Percentiles rank a stretch among this genome's conserved stretches.
Conservation (phyloP, 352 stramenopile species). For the Halophytophthora polymorphica region DNA sequence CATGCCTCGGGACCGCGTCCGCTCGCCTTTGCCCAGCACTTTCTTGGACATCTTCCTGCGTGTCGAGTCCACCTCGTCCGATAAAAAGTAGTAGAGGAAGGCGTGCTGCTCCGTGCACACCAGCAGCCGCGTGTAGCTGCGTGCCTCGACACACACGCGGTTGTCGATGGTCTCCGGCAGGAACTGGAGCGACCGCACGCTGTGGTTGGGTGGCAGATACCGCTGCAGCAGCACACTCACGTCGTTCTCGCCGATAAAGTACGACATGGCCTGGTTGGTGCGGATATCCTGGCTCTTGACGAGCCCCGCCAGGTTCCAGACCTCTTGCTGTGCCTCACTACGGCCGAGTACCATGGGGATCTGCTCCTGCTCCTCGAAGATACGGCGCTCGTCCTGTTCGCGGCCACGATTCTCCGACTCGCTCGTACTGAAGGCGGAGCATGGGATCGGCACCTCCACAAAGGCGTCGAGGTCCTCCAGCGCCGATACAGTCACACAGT, state of each 20-base stretch:
- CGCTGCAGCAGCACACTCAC: slow-evolving; percentile 70
- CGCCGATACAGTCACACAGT: slow-evolving; percentile 40
- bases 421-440: slow-evolving; percentile 51
- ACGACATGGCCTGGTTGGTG: slow-evolving; percentile 78
- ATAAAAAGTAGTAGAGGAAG: slow-evolving; percentile 85
- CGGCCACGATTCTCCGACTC: slow-evolving; percentile 35
- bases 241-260: slow-evolving; percentile 57
- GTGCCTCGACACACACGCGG: slow-evolving; percentile 62
- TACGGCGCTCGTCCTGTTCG: slow-evolving; percentile 46
- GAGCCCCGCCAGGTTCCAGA: slow-evolving; percentile 66
- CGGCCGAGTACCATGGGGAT: slow-evolving; percentile 57
- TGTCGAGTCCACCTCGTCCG: slow-evolving; percentile 60
- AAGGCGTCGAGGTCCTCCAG: slow-evolving; percentile 44
- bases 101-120: slow-evolving; percentile 59
- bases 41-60: slow-evolving; percentile 81
- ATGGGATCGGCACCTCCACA: slow-evolving; percentile 53
- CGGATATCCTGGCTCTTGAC: slow-evolving; percentile 75
- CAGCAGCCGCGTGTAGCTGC: slow-evolving; percentile 74
- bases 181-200: slow-evolving; percentile 65
- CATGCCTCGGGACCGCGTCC: slow-evolving; percentile 38
- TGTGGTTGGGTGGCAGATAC: slow-evolving; percentile 74
- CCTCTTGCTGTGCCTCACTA: slow-evolving; percentile 75
- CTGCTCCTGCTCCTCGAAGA: slow-evolving; percentile 57
- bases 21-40: slow-evolving; percentile 51
- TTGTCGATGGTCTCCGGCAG: slow-evolving; percentile 84